phyloP scores from a whole-genome alignment of 495 filamentous ascomycete species.

The Bacidia gigantensis region DNA sequence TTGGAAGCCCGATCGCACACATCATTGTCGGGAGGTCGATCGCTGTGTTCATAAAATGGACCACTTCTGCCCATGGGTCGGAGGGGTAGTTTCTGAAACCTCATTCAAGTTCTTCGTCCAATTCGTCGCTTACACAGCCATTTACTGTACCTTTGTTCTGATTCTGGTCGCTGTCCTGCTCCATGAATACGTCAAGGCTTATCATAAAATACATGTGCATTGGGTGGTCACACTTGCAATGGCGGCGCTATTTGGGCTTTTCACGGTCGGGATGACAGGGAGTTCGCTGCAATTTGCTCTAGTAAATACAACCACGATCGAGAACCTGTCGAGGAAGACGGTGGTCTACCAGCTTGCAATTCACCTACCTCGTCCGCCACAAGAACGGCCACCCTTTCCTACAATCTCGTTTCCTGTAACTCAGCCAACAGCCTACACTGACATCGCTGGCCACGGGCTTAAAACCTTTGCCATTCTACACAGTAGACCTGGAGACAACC shows the following conservation, averaged over 20 bases:
- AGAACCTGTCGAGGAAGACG: slow-evolving; percentile 48
- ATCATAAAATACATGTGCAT: slow-evolving; percentile 30
- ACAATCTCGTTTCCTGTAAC: slow-evolving; percentile 33
- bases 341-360: slow-evolving; percentile 64
- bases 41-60: slow-evolving; percentile 82
- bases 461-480: slow-evolving; percentile 65
- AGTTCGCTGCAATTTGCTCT: slow-evolving; percentile 56
- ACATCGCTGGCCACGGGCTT: slow-evolving; percentile 12
- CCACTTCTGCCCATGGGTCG: slow-evolving; percentile 92
- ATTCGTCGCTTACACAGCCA: slow-evolving; percentile 54
- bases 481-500: slow-evolving; percentile 62
- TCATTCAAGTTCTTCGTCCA: slow-evolving; percentile 85
- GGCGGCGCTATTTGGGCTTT: slow-evolving; percentile 52
- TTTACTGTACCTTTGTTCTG: slow-evolving; percentile 54
- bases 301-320: slow-evolving; percentile 68
- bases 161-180: slow-evolving; percentile 44
- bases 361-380: slow-evolving; percentile 40
- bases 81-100: slow-evolving; percentile 73
- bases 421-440: background rate
- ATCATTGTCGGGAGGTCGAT: slow-evolving; percentile 70
- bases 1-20: slow-evolving; percentile 74
- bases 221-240: slow-evolving; percentile 40
- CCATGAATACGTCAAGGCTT: slow-evolving; percentile 26
- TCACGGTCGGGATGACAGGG: slow-evolving; percentile 57
- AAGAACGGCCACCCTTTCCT: slow-evolving; percentile 30